phyloP scores from a whole-genome alignment of 1,139 yeast genomes.

The Debaryomyces sp. region DNA sequence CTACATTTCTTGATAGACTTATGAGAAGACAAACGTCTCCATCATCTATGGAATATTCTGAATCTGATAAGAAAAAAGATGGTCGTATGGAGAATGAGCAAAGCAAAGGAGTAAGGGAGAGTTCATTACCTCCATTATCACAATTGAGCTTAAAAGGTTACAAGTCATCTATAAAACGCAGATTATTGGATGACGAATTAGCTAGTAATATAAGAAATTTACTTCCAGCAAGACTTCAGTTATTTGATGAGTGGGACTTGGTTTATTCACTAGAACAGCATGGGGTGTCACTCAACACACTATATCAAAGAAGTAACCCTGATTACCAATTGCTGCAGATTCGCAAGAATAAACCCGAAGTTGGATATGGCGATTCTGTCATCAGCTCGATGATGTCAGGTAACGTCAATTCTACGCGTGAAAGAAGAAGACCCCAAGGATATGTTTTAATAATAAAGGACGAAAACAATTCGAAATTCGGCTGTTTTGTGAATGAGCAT shows the following conservation, averaged over 20 bases:
- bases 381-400: conserved; percentile 36
- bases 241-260: conserved; percentile 75
- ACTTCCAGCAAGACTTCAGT: conserved; percentile 77
- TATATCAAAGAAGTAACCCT: conserved; percentile 51
- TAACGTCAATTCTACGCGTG: conserved; percentile 17
- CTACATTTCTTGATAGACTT: conserved; percentile 13
- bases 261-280: conserved; percentile 86
- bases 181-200: conserved; percentile 58
- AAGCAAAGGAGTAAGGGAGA: not conserved
- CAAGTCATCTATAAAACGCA: conserved; percentile 53
- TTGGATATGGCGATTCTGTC: conserved; percentile 43
- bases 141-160: conserved; percentile 55
- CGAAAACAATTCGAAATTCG: conserved; percentile 65
- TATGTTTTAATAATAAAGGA: conserved; percentile 74
- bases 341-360: conserved; percentile 22
- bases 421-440: conserved; percentile 54
- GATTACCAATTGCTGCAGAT: conserved; percentile 31
- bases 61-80: conserved; percentile 7
- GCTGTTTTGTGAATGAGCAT: conserved; percentile 80
- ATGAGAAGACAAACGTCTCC: conserved; percentile 12
- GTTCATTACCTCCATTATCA: conserved; percentile 35
- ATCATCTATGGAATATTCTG: not conserved
- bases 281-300: conserved; percentile 83
- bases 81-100: not conserved
- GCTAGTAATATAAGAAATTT: conserved; percentile 75